phyloP scores from a whole-genome alignment of 129 eudicot genomes.

The Chrysanthemum lavandulifolium region DNA sequence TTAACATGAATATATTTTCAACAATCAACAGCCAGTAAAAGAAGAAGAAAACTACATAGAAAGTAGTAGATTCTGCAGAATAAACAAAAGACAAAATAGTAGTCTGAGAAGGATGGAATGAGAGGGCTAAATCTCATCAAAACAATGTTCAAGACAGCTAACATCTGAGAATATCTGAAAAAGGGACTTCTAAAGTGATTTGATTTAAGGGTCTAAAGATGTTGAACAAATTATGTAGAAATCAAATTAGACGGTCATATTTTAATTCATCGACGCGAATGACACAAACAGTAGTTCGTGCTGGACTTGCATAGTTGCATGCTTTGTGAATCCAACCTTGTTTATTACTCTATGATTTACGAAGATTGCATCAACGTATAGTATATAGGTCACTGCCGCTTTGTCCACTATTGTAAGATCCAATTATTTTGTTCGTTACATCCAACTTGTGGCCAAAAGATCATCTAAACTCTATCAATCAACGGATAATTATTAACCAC shows the following conservation, averaged over 20 bases:
- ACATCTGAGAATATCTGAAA: constrained; percentile 17
- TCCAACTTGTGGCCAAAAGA: not conserved
- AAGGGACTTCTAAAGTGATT: not conserved
- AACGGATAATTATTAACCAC: not conserved
- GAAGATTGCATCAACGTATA: not conserved
- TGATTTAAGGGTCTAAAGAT: constrained; percentile 15
- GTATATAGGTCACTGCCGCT: not conserved
- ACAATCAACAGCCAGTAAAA: too few relatives aligned
- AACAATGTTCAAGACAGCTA: constrained; percentile 23
- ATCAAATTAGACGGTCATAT: constrained; percentile 18
- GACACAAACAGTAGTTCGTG: constrained; percentile 1
- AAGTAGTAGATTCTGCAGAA: not conserved
- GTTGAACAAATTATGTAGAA: constrained; percentile 20
- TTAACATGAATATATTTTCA: not conserved
- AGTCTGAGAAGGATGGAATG: not conserved
- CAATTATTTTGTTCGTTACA: too few relatives aligned
- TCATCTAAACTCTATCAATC: not conserved
- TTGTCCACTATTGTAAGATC: not conserved
- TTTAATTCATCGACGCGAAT: not conserved
- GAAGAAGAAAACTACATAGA: too few relatives aligned
- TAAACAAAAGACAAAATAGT: not conserved
- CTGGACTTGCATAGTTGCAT: not conserved
- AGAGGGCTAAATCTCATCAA: not conserved
- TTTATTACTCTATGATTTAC: not conserved
- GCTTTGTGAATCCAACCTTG: not conserved